These are phyloP conservation scores for Tetracladium setigerum DNA, from an alignment of 495 filamentous ascomycete genomes.

Conservation along the genomic window DNA sequence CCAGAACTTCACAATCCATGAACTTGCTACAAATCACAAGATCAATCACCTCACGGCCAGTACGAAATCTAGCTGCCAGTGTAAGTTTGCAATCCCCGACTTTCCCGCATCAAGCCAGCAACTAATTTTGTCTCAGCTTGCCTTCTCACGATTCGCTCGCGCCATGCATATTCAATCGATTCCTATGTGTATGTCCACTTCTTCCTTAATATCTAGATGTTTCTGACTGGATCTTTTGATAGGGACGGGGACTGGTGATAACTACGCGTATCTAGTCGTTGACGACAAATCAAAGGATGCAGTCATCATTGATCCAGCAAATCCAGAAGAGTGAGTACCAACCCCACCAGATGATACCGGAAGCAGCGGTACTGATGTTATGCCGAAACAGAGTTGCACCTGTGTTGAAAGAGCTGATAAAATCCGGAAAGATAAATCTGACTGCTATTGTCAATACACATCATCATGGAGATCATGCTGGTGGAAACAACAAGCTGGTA, in stretches of 20 bases:
- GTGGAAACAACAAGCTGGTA: constrained; percentile 79
- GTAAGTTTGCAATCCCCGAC: constrained; percentile 19
- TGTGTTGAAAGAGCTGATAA: constrained; percentile 64
- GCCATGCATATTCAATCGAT: constrained; percentile 94
- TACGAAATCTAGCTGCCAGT: constrained; percentile 21
- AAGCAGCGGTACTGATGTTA: constrained; percentile 1
- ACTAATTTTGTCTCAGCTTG: constrained; percentile 9
- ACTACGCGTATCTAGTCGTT: constrained; percentile 92
- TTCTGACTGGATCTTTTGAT: constrained; percentile 5
- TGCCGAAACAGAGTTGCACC: constrained; percentile 70
- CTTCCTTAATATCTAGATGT: not conserved
- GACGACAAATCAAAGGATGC: constrained; percentile 87
- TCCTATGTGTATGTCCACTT: constrained; percentile 80
- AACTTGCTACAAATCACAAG: constrained; percentile 22
- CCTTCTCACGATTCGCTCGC: constrained; percentile 7
- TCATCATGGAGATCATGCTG: constrained; percentile 93
- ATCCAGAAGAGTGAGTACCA: constrained; percentile 74
- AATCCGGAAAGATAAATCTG: constrained; percentile 67
- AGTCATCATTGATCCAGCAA: constrained; percentile 92
- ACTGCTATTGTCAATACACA: constrained; percentile 93
- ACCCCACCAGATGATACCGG: not conserved
- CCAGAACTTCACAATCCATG: constrained; percentile 20
- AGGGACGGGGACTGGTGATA: constrained; percentile 89
- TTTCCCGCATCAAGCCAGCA: constrained; percentile 8
- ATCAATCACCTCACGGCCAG: constrained; percentile 20